Base-by-base conservation (phyloP, 345 rosid genomes). In the Camelina hispida region DNA sequence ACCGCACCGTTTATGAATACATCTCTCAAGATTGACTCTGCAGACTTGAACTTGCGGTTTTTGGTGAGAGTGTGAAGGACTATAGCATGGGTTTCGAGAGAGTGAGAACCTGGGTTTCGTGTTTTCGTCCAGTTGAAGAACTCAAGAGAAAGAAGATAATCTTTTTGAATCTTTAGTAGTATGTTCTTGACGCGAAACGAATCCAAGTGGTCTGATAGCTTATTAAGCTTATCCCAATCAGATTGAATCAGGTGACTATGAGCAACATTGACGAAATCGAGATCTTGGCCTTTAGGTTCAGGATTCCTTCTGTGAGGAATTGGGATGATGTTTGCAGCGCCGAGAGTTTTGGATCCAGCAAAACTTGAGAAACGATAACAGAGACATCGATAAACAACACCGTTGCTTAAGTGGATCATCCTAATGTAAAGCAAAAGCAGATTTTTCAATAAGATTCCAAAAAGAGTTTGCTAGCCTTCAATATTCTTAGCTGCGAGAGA, bases 191-290 rank as follows among this genome's bases (percentile, higher is more conserved):
- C 84, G 66, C 96, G 82, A 64, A 84, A 74, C 1, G 91, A 83
- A 2, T 88, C 80, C 55, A 88, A 43, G 38, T 82, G 84, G 59
- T 80, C 8, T 0, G 89, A 69, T 15, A 89, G 62, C 18, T 76
- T 38, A 16, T 74, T 70, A 48, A 93, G 93, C 79, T 86, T 79
- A 48, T 80, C 85, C 98, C 96, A 91, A 62, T 89, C 90, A 44
- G 90, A 88, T 55, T 88, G 97, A 77, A 91, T 79, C 25, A 93
- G 82, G 74, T 93, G 96, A 82, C 98, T 88, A 75, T 87, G 86
- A 1, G 89, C 87, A 62, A 93, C 91, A 68, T 81, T 91, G 65
- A 93, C 85, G 73, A 91, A 87, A 68, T 93, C 98, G 51, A 89
- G 86, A 79, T 93, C 96, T 62, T 88, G 93, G 17, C 91, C 93